These are phyloP conservation scores for Suillus clintonianus DNA, from an alignment of 768 basidiomycete genomes.

Conservation along the genomic window DNA sequence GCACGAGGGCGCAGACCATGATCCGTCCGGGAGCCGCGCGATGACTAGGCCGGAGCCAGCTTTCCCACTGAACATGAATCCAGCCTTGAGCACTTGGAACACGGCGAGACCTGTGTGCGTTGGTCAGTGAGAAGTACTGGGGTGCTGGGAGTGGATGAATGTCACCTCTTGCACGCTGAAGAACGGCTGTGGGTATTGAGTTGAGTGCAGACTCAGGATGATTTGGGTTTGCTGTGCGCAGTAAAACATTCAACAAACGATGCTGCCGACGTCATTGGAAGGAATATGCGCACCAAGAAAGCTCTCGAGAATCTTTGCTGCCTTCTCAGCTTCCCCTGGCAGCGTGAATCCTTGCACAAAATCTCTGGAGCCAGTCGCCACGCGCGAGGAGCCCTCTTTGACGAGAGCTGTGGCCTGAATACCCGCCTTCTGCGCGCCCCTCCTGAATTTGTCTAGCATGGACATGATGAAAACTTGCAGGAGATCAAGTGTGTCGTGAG, in stretches of 20 bases:
- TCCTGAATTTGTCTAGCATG: constrained; percentile 79
- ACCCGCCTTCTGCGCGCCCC: constrained; percentile 80
- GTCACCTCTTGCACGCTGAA: constrained; percentile 85
- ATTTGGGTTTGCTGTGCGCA: constrained; percentile 73
- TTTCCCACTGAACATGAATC: constrained; percentile 94
- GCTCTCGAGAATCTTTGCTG: constrained; percentile 85
- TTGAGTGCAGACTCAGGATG: constrained; percentile 91
- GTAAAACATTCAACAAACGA: constrained; percentile 3
- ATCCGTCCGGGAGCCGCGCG: constrained; percentile 89
- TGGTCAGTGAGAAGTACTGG: background rate
- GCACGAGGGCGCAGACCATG: constrained; percentile 96
- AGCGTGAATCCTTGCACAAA: constrained; percentile 86
- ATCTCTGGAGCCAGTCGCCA: constrained; percentile 73
- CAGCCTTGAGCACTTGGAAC: constrained; percentile 92
- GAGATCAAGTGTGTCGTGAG: background rate
- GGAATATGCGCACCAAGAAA: constrained; percentile 71
- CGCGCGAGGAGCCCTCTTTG: constrained; percentile 63
- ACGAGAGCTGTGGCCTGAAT: constrained; percentile 78
- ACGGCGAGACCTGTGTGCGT: constrained; percentile 75
- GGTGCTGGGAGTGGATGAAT: background rate
- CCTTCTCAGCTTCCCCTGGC: constrained; percentile 92
- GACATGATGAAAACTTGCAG: constrained; percentile 36
- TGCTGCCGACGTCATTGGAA: background rate
- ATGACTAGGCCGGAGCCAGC: constrained; percentile 93
- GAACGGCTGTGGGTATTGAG: constrained; percentile 88